phyloP scores from a whole-genome alignment of 2,329 filamentous ascomycete genomes.

The Phyllachora maydis region DNA sequence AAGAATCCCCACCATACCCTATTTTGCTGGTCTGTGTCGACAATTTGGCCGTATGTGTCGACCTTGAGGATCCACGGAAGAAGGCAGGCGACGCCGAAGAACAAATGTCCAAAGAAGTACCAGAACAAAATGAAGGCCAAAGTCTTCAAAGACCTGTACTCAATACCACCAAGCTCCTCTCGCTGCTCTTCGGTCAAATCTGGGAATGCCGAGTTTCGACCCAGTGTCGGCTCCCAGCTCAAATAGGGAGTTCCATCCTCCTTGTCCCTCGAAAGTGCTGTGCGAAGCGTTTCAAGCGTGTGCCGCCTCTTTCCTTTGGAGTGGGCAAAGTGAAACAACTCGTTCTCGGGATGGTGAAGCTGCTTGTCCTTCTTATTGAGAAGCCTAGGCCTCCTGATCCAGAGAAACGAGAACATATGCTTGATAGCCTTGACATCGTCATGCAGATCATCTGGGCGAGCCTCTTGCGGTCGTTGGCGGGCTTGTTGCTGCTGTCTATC shows the following conservation, averaged over 20 bases:
- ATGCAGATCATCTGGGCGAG: constrained; percentile 17
- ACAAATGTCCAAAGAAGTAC: constrained; percentile 72
- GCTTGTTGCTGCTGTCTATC: no score
- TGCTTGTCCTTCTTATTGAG: constrained; percentile 16
- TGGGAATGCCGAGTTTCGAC: constrained; percentile 80
- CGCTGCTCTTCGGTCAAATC: constrained; percentile 77
- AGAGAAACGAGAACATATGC: constrained; percentile 17
- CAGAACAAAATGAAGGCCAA: constrained; percentile 55
- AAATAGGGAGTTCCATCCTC: constrained; percentile 59
- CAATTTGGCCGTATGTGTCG: constrained; percentile 38
- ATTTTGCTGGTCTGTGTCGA: constrained; percentile 39
- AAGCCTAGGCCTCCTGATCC: constrained; percentile 21
- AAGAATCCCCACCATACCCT: constrained; percentile 86
- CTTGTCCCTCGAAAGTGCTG: constrained; percentile 30
- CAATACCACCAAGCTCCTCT: constrained; percentile 88
- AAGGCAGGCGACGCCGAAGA: constrained; percentile 53
- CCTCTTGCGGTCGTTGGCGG: constrained; percentile 15
- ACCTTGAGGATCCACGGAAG: constrained; percentile 60
- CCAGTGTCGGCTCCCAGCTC: constrained; percentile 83
- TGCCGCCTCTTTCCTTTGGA: constrained; percentile 14
- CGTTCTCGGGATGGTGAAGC: constrained; percentile 9
- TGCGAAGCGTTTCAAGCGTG: constrained; percentile 38
- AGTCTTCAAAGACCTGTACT: constrained; percentile 82
- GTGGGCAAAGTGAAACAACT: constrained; percentile 4
- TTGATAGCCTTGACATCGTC: constrained; percentile 21